These are phyloP conservation scores for Sclerotiophoma versabilis DNA, from an alignment of 2,329 filamentous ascomycete species.

Conservation along the genomic window DNA sequence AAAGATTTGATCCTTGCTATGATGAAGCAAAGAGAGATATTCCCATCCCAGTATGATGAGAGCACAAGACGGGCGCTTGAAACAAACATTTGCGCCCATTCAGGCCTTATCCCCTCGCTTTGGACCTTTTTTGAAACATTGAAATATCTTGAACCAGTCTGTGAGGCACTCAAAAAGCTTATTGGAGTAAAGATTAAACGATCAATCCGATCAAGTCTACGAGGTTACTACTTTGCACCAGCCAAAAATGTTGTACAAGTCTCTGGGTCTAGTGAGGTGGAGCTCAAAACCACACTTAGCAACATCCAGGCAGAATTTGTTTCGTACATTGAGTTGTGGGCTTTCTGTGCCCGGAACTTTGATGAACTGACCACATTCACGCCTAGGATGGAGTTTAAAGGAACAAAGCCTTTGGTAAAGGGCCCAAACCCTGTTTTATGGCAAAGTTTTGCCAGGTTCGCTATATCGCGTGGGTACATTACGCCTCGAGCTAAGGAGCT, in stretches of 20 bases:
- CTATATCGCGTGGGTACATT: not conserved
- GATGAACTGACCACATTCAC: constrained; percentile 5
- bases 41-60: constrained; percentile 9
- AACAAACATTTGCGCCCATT: constrained; percentile 14
- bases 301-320: not conserved
- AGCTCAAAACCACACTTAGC: not conserved
- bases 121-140: constrained; percentile 26
- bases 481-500: not conserved
- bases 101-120: constrained; percentile 16
- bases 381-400: constrained; percentile 1
- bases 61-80: constrained; percentile 1
- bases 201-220: constrained; percentile 20
- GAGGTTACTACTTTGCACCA: constrained; percentile 14
- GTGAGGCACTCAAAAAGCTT: constrained; percentile 18
- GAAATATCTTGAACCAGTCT: constrained; percentile 26
- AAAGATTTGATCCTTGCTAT: constrained; percentile 9
- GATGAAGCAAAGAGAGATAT: constrained; percentile 16
- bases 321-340: constrained; percentile 4
- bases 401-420: not conserved
- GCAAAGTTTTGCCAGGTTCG: constrained; percentile 6
- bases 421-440: constrained; percentile 4
- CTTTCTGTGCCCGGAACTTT: constrained; percentile 7
- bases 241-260: constrained; percentile 14
- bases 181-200: constrained; percentile 16
- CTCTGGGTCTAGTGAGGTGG: not conserved